Evolutionary conservation across 371 early-diverging fungal species (phyloP).

Genomic region (Funneliformis caledonium): DNA sequence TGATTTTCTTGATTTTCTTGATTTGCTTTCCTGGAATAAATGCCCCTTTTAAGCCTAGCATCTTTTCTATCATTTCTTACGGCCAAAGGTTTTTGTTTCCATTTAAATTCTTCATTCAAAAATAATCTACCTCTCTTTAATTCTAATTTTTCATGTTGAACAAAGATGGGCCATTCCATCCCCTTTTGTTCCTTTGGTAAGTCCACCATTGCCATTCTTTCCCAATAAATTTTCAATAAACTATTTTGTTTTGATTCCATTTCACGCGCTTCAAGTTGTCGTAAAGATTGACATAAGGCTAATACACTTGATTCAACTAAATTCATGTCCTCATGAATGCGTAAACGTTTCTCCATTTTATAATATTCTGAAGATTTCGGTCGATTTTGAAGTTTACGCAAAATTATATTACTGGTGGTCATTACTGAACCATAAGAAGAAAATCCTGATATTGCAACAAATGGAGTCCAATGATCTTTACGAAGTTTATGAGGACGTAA

Average conservation of each 20-base stretch:
- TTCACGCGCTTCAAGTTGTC: neutral
- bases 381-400: neutral
- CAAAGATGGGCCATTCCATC: constrained; percentile 28
- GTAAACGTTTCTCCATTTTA: neutral
- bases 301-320: constrained; percentile 16
- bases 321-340: constrained; percentile 17
- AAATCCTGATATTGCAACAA: constrained; percentile 58
- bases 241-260: neutral
- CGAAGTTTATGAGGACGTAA: constrained; percentile 50
- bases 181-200: constrained; percentile 12
- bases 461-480: constrained; percentile 61
- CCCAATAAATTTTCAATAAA: constrained; percentile 26
- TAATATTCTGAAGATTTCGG: constrained; percentile 11
- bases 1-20: neutral
- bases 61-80: neutral
- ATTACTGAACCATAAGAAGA: constrained; percentile 51
- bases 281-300: constrained; percentile 5
- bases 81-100: neutral
- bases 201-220: constrained; percentile 1
- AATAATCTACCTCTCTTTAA: neutral
- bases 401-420: constrained; percentile 50
- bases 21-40: neutral
- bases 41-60: neutral
- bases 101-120: constrained; percentile 11
- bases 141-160: constrained; percentile 21